Conservation (phyloP, 2,329 filamentous ascomycete species). For the Xylariales sp. region DNA sequence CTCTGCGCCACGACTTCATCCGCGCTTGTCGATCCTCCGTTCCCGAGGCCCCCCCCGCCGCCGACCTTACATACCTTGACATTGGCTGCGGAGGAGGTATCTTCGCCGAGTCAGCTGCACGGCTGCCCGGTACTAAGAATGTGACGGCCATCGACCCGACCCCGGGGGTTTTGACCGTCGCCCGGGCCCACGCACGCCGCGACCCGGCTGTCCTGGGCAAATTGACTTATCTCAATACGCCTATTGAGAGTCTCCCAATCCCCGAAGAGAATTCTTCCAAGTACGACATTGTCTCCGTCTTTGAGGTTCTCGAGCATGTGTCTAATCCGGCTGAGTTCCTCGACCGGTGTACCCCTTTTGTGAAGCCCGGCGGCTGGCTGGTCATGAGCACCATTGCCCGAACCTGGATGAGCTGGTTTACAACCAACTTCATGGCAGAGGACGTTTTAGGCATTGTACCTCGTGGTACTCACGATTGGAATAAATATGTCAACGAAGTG, state of each 20-base stretch:
- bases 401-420: constrained; percentile 83
- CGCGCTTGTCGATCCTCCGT: constrained; percentile 61
- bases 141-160: constrained; percentile 80
- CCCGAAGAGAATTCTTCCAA: constrained; percentile 34
- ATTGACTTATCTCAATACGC: constrained; percentile 70
- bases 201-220: constrained; percentile 64
- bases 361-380: constrained; percentile 89
- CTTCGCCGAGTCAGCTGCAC: constrained; percentile 83
- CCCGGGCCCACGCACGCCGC: constrained; percentile 66
- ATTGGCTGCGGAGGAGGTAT: constrained; percentile 95
- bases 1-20: constrained; percentile 91
- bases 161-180: constrained; percentile 68
- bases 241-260: constrained; percentile 65
- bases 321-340: constrained; percentile 72
- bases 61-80: constrained; percentile 69
- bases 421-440: constrained; percentile 90
- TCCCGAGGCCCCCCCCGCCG: constrained; percentile 30
- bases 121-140: constrained; percentile 55
- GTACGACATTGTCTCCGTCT: constrained; percentile 81
- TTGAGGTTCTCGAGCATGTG: constrained; percentile 95
- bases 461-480: constrained; percentile 91
- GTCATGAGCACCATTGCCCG: constrained; percentile 89
- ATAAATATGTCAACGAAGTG: constrained; percentile 85
- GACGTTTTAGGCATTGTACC: constrained; percentile 85
- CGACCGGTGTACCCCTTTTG: constrained; percentile 64